Evolutionary conservation across 208 protist genomes (phyloP).

Genomic region (Crithidia thermophila): DNA sequence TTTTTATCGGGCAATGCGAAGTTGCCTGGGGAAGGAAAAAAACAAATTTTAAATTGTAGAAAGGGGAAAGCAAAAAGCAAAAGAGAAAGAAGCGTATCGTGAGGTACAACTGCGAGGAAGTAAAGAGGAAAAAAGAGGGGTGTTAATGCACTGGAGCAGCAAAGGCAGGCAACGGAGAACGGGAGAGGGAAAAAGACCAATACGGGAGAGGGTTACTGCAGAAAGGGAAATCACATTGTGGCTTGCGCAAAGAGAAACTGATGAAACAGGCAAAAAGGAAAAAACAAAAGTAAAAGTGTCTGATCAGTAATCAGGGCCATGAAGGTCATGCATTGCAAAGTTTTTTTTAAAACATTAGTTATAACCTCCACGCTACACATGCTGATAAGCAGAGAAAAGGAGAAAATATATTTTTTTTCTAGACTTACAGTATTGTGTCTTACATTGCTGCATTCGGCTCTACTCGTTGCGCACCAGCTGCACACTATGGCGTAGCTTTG

Average conservation of each 20-base stretch:
- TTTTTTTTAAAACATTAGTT: not conserved
- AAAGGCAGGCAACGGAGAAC: not conserved
- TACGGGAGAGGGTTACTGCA: too few relatives aligned
- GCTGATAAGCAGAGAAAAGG: not conserved
- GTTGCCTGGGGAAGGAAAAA: too few relatives aligned
- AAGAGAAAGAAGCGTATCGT: too few relatives aligned
- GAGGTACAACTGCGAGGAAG: too few relatives aligned
- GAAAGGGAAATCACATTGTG: not conserved
- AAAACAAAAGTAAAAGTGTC: not conserved
- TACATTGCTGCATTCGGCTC: not conserved
- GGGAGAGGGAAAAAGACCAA: constrained; percentile 1
- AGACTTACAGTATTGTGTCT: not conserved
- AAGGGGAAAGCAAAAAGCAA: constrained; percentile 2
- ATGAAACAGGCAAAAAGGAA: constrained; percentile 1
- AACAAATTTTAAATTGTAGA: not conserved
- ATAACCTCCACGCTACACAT: not conserved
- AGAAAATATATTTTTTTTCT: not conserved
- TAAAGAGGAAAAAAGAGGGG: not conserved
- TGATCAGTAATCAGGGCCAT: not conserved
- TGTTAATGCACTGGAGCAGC: not conserved
- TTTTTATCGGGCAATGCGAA: too few relatives aligned
- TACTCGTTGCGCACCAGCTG: constrained; percentile 67
- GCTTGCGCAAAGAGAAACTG: too few relatives aligned
- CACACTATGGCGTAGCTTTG: constrained; percentile 47
- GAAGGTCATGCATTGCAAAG: not conserved